These are phyloP conservation scores for Somion occarium DNA, from an alignment of 1,284 basidiomycete genomes.

Conservation along the genomic window DNA sequence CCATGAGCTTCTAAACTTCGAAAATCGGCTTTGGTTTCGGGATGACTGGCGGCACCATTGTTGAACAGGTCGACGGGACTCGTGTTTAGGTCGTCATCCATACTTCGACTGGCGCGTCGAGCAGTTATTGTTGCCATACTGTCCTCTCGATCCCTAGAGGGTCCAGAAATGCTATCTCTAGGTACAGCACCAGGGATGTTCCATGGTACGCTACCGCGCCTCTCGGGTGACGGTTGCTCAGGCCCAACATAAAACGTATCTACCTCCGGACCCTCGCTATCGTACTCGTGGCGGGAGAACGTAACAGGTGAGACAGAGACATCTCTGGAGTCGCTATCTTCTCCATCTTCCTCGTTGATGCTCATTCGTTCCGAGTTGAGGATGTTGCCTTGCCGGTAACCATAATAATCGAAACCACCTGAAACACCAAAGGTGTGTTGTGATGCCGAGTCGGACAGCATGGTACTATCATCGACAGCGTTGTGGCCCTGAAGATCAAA, in stretches of 20 bases:
- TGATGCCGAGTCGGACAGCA: slow-evolving; percentile 41
- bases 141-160: slow-evolving; percentile 23
- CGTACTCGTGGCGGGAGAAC: slow-evolving; percentile 16
- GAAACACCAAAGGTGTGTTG: slow-evolving; percentile 43
- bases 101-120: slow-evolving; percentile 18
- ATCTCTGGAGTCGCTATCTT: slow-evolving; percentile 2
- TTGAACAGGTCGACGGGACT: neutral
- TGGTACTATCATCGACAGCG: slow-evolving; percentile 12
- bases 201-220: slow-evolving; percentile 24
- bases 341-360: slow-evolving; percentile 38
- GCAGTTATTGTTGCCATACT: slow-evolving; percentile 23
- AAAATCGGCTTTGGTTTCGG: slow-evolving; percentile 8
- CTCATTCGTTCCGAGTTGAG: slow-evolving; percentile 26
- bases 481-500: slow-evolving; percentile 22
- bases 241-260: slow-evolving; percentile 3
- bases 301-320: slow-evolving; percentile 19
- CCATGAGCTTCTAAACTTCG: slow-evolving; percentile 10
- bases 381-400: slow-evolving; percentile 15
- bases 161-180: neutral
- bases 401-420: slow-evolving; percentile 17
- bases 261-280: slow-evolving; percentile 16
- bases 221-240: slow-evolving; percentile 7
- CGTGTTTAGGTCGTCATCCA: slow-evolving; percentile 14
- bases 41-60: neutral
- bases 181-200: slow-evolving; percentile 13